Base-by-base conservation (phyloP, 2,329 filamentous ascomycete genomes). In the Fusarium sp. region DNA sequence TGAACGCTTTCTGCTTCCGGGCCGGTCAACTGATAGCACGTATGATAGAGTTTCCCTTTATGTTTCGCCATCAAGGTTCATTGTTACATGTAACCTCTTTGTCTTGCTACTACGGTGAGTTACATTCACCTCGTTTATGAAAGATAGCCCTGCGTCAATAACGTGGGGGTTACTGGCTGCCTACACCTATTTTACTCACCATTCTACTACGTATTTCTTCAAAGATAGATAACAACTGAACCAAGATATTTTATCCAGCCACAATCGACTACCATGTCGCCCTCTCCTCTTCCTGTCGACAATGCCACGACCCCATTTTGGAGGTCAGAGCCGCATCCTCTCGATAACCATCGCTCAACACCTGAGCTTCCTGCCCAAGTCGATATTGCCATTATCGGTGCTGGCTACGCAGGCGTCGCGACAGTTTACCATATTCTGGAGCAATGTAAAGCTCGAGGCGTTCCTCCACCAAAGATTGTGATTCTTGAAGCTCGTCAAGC, bases 401-500 rank as follows among this genome's bases (percentile, higher is more conserved):
- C 61, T 7, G 61, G 61, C 0, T 63, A 63, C 20, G 61, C 61
- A 18, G 61, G 61, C 11, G 55, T 61, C 3, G 55, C 61, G 1
- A 61, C 61, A 30, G 55, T 63, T 2, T 36, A 63, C 14, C 56
- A 63, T 10, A 50, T 63, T 7, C 10, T 63, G 3, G 61, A 63
- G n/a, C 42, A 50, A 4, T 63, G 36, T 17, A 61, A 61, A 4
- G 10, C 44, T 5, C 44, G 4, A 5, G 13, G 36, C 1, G 26
- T 42, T 11, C 9, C 42, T 11, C 8, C 36, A 1, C 61, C 61
- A 2, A 61, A 11, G 15, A 61, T 61, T 34, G 61, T 20, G 8
- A 63, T 63, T 22, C n/a, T 63, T n/a, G 61, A 63, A 50, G 61
- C 61, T 11, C 61, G 61, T 0, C 61, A 63, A 50, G 55, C 36